phyloP scores from a whole-genome alignment of 768 basidiomycete species.

The Sarcomyxa edulis region DNA sequence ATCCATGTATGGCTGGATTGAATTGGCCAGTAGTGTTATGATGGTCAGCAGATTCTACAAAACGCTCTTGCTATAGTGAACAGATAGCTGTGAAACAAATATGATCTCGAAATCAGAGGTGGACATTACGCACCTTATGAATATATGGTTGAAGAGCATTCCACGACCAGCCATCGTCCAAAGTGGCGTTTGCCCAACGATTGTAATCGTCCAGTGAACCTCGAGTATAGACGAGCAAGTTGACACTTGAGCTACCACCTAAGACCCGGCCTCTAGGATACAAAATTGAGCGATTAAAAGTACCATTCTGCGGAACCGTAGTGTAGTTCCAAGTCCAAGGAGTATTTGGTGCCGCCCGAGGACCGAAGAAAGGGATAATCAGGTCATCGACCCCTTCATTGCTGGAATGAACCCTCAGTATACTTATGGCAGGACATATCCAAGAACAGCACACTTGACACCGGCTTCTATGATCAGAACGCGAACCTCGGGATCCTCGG shows the following conservation, averaged over 20 bases:
- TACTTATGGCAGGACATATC: background rate
- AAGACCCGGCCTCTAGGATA: slow-evolving; percentile 17
- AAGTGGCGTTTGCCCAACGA: slow-evolving; percentile 16
- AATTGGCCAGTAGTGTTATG: slow-evolving; percentile 19
- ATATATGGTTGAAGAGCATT: slow-evolving; percentile 16
- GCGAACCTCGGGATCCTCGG: slow-evolving; percentile 14
- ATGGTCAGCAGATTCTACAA: slow-evolving; percentile 13
- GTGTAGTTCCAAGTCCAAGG: slow-evolving; percentile 21
- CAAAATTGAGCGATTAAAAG: slow-evolving; percentile 12
- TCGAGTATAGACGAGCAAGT: slow-evolving; percentile 20
- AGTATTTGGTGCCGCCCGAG: slow-evolving; percentile 6
- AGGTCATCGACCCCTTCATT: slow-evolving; percentile 13
- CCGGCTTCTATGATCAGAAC: slow-evolving; percentile 22
- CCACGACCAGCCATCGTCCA: slow-evolving; percentile 24
- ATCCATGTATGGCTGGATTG: slow-evolving; percentile 21
- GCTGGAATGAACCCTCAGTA: slow-evolving; percentile 4
- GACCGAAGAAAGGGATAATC: slow-evolving; percentile 11
- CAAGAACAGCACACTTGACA: slow-evolving; percentile 8
- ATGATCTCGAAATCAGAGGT: no score
- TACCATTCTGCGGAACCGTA: slow-evolving; percentile 14
- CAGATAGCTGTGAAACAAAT: background rate
- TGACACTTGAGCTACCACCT: slow-evolving; percentile 15
- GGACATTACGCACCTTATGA: slow-evolving; percentile 17
- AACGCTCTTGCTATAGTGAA: slow-evolving; percentile 11
- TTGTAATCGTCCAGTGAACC: slow-evolving; percentile 20